phyloP scores from a whole-genome alignment of 78 protist species.

The Salpingoeca rosetta region DNA sequence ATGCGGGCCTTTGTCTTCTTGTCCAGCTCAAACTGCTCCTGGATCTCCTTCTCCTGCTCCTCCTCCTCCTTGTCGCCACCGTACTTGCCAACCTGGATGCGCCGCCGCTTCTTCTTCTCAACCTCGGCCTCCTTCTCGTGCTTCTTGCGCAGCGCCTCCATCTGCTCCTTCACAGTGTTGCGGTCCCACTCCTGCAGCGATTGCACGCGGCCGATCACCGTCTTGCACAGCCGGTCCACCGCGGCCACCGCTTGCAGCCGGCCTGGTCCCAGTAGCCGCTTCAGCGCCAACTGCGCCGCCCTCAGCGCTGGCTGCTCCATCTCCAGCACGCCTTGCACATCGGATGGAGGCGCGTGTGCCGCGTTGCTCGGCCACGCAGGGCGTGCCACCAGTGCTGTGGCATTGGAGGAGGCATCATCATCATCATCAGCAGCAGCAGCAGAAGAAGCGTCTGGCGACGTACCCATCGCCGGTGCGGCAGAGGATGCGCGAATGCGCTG shows the following conservation, averaged over 20 bases:
- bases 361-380: too few species aligned
- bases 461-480: not conserved
- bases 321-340: too few species aligned
- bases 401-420: too few species aligned
- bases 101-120: not conserved
- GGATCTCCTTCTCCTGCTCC: not conserved
- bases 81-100: not conserved
- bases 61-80: not conserved
- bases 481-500: too few species aligned
- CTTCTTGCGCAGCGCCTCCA: not conserved
- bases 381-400: not conserved
- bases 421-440: too few species aligned
- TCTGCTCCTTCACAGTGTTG: not conserved
- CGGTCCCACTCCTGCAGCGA: conserved; percentile 2
- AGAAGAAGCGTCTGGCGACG: not conserved
- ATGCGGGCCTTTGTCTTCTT: not conserved
- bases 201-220: not conserved
- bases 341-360: too few species aligned
- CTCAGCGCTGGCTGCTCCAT: too few species aligned
- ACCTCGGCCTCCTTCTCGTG: not conserved
- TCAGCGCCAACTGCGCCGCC: too few species aligned
- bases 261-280: not conserved
- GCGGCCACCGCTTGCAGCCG: not conserved
- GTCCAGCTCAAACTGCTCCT: not conserved
- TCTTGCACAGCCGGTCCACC: not conserved